Conservation (phyloP, 495 filamentous ascomycete genomes). For the Penicillium salamii region DNA sequence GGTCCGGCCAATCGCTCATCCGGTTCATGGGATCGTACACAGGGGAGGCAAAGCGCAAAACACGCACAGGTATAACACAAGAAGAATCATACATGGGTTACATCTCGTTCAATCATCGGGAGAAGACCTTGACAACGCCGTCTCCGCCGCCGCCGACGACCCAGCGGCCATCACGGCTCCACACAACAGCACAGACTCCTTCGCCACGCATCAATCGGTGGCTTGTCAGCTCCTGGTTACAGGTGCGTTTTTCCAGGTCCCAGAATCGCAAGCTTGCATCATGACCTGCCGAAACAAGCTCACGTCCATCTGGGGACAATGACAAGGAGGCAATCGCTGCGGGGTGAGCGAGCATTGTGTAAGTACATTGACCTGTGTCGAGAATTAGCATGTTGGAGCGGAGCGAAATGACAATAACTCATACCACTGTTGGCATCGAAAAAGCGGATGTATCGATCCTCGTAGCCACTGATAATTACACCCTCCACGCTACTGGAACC, state of each 20-base stretch:
- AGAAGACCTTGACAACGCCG: conserved; percentile 94
- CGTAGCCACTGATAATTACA: conserved; percentile 89
- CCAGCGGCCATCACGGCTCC: conserved; percentile 91
- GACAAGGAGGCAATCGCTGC: conserved; percentile 87
- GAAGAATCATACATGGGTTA: conserved; percentile 37
- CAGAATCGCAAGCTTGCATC: conserved; percentile 94
- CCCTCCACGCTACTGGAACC: conserved; percentile 86
- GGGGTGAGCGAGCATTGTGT: conserved; percentile 95
- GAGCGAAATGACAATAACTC: conserved; percentile 29
- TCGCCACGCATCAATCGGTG: conserved; percentile 92
- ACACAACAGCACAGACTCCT: conserved; percentile 87
- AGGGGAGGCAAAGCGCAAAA: conserved; percentile 18
- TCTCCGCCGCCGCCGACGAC: conserved; percentile 96
- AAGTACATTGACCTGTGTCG: conserved; percentile 91
- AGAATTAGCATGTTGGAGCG: conserved; percentile 29
- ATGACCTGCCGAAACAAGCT: conserved; percentile 94
- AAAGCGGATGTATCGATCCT: conserved; percentile 92
- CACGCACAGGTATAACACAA: conserved; percentile 19
- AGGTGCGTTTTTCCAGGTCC: conserved; percentile 91
- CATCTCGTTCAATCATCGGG: conserved; percentile 46
- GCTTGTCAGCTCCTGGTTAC: conserved; percentile 88
- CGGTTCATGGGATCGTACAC: conserved; percentile 42
- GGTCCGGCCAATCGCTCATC: conserved; percentile 41
- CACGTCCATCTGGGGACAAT: conserved; percentile 85
- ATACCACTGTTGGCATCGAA: conserved; percentile 98